Conservation (phyloP, 306 rosid species). For the Medicago truncatula region DNA sequence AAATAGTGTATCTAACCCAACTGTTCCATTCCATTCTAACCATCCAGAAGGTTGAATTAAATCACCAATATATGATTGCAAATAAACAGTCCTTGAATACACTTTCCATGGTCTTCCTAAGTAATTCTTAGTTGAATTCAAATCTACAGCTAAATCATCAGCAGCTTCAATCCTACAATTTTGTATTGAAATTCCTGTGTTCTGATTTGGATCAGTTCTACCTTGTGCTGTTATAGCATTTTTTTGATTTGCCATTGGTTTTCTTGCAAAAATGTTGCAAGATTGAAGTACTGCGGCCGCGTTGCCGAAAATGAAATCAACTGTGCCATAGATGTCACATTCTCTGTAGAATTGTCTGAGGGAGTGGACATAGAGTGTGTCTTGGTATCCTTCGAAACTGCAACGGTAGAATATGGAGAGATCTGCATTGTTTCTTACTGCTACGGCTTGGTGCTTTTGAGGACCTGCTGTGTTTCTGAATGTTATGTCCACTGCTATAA, state of each 20-base stretch:
- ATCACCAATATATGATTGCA: constrained; percentile 79
- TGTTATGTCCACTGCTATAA: constrained; percentile 72
- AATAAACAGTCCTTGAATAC: constrained; percentile 73
- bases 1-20: constrained; percentile 64
- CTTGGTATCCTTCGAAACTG: constrained; percentile 89
- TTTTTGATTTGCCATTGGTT: constrained; percentile 57
- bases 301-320: constrained; percentile 82
- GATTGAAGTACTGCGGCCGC: constrained; percentile 81
- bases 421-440: constrained; percentile 77
- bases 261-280: constrained; percentile 67
- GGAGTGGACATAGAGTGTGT: constrained; percentile 86
- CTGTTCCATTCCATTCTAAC: constrained; percentile 78
- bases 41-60: constrained; percentile 65
- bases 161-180: constrained; percentile 75
- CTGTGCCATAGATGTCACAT: constrained; percentile 76
- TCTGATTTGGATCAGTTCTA: constrained; percentile 68
- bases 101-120: constrained; percentile 77
- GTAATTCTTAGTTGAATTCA: constrained; percentile 38
- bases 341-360: constrained; percentile 74
- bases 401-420: constrained; percentile 79
- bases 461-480: constrained; percentile 89
- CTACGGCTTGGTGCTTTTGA: constrained; percentile 80
- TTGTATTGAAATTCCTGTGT: constrained; percentile 75
- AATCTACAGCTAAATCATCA: constrained; percentile 53
- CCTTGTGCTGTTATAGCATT: constrained; percentile 77